Conservation (phyloP, 129 eudicot species). For the Glebionis coronaria region DNA sequence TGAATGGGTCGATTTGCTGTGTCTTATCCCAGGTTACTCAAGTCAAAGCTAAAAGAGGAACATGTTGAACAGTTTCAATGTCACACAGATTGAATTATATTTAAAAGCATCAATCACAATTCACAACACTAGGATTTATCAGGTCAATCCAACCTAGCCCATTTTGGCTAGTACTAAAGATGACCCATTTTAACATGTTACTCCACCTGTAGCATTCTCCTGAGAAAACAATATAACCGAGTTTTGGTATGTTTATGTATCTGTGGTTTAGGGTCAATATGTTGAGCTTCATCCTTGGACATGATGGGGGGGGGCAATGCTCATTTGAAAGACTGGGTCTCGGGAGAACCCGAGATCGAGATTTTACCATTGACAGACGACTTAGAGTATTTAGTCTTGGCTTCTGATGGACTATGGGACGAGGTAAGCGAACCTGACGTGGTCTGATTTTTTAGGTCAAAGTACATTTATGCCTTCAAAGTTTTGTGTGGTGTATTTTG, state of each 20-base stretch:
- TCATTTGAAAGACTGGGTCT: constrained; percentile 89
- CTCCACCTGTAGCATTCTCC: neutral
- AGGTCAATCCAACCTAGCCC: neutral
- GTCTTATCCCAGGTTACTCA: neutral
- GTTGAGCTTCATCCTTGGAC: constrained; percentile 79
- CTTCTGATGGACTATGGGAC: constrained; percentile 98
- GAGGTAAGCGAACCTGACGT: constrained; percentile 41
- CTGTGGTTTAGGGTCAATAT: constrained; percentile 70
- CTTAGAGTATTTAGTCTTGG: constrained; percentile 73
- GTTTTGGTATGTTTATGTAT: constrained; percentile 1
- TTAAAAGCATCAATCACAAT: neutral
- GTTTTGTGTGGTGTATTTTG: too few relatives aligned
- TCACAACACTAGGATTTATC: neutral
- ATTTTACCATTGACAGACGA: constrained; percentile 50
- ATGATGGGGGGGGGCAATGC: constrained; percentile 96
- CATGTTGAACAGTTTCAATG: neutral
- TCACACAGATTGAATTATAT: too few relatives aligned
- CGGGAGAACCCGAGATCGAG: constrained; percentile 73
- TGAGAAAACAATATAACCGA: neutral
- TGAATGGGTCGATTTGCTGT: neutral
- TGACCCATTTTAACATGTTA: neutral
- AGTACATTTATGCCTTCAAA: too few relatives aligned
- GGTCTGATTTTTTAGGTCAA: constrained; percentile 5
- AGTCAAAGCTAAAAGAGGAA: neutral
- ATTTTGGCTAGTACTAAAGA: neutral